Evolutionary conservation across 2,329 filamentous ascomycete species (phyloP), one percentile per base, ranked within the genome.

Genomic region (Sporothrix phasma): DNA sequence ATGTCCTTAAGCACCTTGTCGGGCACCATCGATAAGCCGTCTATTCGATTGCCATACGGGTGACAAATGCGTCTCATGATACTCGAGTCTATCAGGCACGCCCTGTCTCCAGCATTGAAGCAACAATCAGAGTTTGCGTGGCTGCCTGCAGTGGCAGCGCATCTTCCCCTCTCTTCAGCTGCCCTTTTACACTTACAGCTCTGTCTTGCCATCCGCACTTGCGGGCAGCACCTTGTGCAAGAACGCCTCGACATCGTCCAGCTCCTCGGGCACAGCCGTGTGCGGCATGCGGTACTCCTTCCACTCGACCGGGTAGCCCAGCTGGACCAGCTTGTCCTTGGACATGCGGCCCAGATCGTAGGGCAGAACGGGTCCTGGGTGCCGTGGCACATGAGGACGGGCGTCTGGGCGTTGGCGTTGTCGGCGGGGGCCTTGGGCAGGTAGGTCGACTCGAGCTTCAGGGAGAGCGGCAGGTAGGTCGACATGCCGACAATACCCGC

Each of bases 381-480:
- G n/a, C 94, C 94, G 70, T 97, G 94, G 13, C 84, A 91, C 86
- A 97, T 88, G 75, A 94, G 90, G 67, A 97, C 86, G 1, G 89
- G 89, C 1, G 91, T 96, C 46, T 88, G 80, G 74, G 87, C 84
- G 74, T 91, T 92, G 63, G 46, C 26, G 51, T 43, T 58, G 61
- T 17, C 24, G 22, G 81, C 78, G 69, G 79, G 77, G 13, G 71
- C 69, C 45, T 26, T 26, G 51, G 91, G 80, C 69, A 97, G 76
- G 76, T 95, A 97, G 70, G 85, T 88, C 13, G 89, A 94, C 66
- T 63, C 61, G 3, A 67, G 56, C 43, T 63, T 65, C 22, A 53
- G 43, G 65, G 75, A 77, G 34, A 97, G 79, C 22, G 91, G 80
- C 69, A 97, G 76, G 76, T 95, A 97, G 70, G 85, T 88, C 13